These are phyloP conservation scores for Emergomyces pasteurianus DNA, from an alignment of 2,329 filamentous ascomycete genomes.

Conservation along the genomic window DNA sequence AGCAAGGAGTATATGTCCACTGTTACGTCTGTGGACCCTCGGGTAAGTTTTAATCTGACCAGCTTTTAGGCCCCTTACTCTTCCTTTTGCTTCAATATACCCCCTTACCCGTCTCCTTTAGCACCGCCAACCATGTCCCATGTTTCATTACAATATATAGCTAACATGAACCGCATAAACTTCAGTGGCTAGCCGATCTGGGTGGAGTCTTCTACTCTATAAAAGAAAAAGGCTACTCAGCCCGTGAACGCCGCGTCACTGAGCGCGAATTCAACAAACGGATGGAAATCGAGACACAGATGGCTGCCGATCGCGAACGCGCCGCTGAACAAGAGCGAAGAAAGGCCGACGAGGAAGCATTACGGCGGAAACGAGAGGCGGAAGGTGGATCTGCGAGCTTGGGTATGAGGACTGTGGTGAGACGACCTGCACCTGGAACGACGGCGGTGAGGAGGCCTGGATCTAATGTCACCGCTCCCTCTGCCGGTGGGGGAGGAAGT, in stretches of 20 bases:
- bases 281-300: slow-evolving; percentile 86
- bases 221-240: slow-evolving; percentile 93
- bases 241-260: slow-evolving; percentile 70
- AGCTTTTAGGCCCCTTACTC: neutral
- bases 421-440: slow-evolving; percentile 19
- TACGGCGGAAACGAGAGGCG: slow-evolving; percentile 24
- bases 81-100: neutral
- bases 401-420: slow-evolving; percentile 19
- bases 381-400: slow-evolving; percentile 19
- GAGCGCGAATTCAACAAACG: slow-evolving; percentile 86
- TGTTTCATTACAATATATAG: neutral
- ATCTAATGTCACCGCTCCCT: slow-evolving; percentile 10
- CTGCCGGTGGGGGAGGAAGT: slow-evolving; percentile 18
- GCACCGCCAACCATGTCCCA: neutral
- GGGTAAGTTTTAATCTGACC: slow-evolving; percentile 33
- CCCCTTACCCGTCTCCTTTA: too few relatives aligned
- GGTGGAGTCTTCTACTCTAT: slow-evolving; percentile 95
- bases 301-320: slow-evolving; percentile 69
- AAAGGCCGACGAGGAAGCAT: slow-evolving; percentile 26
- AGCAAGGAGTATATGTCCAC: slow-evolving; percentile 97
- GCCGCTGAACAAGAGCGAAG: slow-evolving; percentile 29
- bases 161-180: neutral
- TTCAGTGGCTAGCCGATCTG: slow-evolving; percentile 77
- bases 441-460: slow-evolving; percentile 19
- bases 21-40: slow-evolving; percentile 88